phyloP scores from a whole-genome alignment of 2,329 filamentous ascomycete genomes.

The Aspergillus pseudoterreus region DNA sequence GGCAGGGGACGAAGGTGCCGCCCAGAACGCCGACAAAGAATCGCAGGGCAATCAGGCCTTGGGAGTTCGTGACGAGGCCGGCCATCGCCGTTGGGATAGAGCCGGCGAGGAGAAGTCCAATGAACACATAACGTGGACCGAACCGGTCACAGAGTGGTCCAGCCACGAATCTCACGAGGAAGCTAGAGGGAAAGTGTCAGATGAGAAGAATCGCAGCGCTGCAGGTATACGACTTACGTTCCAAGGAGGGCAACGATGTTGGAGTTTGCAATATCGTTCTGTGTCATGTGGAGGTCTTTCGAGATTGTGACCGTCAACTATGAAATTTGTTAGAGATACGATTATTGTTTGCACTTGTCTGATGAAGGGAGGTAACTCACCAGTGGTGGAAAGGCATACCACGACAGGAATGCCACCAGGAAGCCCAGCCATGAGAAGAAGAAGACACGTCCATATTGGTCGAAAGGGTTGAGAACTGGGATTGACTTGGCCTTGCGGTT shows the following conservation, averaged over 20 bases:
- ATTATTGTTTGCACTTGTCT: neutral
- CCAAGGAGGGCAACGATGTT: slow-evolving; percentile 79
- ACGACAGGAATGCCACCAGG: slow-evolving; percentile 84
- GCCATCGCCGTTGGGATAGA: slow-evolving; percentile 78
- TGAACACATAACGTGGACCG: slow-evolving; percentile 77
- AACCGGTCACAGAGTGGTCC: slow-evolving; percentile 83
- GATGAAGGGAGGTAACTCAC: slow-evolving; percentile 45
- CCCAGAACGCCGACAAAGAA: slow-evolving; percentile 45
- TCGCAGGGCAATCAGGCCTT: slow-evolving; percentile 45
- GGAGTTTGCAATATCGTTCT: slow-evolving; percentile 75
- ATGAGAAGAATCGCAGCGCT: neutral
- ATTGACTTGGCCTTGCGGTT: slow-evolving; percentile 79
- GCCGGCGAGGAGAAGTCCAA: slow-evolving; percentile 70
- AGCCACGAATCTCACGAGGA: slow-evolving; percentile 72
- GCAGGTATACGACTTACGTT: slow-evolving; percentile 47
- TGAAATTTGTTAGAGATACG: slow-evolving; percentile 15
- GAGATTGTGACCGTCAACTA: slow-evolving; percentile 73
- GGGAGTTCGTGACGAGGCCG: slow-evolving; percentile 66
- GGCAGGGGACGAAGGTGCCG: slow-evolving; percentile 56
- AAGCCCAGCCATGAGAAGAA: slow-evolving; percentile 88
- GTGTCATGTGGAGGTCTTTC: slow-evolving; percentile 68
- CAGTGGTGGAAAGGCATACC: slow-evolving; percentile 84
- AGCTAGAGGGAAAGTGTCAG: slow-evolving; percentile 32
- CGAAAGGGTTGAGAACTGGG: slow-evolving; percentile 71
- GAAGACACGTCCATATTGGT: slow-evolving; percentile 81